phyloP scores from a whole-genome alignment of 2,329 filamentous ascomycete species.

The Dothistroma septosporum region DNA sequence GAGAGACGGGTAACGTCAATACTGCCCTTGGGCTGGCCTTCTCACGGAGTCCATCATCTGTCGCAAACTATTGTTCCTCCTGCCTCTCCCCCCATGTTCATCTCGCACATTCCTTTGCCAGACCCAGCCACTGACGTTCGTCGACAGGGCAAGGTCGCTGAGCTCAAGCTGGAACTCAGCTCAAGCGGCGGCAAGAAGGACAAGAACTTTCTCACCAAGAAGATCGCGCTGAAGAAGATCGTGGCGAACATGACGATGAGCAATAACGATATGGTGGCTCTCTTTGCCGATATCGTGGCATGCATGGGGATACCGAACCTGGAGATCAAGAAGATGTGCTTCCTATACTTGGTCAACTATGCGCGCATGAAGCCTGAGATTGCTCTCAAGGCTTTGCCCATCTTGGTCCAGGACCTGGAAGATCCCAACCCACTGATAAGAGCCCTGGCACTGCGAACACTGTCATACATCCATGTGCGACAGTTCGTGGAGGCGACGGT shows the following conservation, averaged over 20 bases:
- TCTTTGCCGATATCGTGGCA: conserved; percentile 90
- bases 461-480: conserved; percentile 94
- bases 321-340: conserved; percentile 99
- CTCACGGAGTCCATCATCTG: background rate
- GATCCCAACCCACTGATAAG: conserved; percentile 88
- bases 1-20: background rate
- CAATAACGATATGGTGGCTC: conserved; percentile 98
- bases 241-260: conserved; percentile 99
- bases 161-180: conserved; percentile 82
- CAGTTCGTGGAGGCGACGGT: conserved; percentile 93
- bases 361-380: conserved; percentile 90
- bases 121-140: conserved; percentile 2
- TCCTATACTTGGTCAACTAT: conserved; percentile 95
- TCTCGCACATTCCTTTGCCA: conserved; percentile 28
- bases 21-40: background rate
- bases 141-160: conserved; percentile 93
- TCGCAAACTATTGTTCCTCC: background rate
- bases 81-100: conserved; percentile 34
- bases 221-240: conserved; percentile 98
- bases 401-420: conserved; percentile 87
- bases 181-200: conserved; percentile 81
- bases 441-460: conserved; percentile 85
- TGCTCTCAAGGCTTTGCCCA: conserved; percentile 85
- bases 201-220: conserved; percentile 91
- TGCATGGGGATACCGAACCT: conserved; percentile 94